Base-by-base conservation (phyloP, 306 rosid species). In the Dalbergia oliveri region DNA sequence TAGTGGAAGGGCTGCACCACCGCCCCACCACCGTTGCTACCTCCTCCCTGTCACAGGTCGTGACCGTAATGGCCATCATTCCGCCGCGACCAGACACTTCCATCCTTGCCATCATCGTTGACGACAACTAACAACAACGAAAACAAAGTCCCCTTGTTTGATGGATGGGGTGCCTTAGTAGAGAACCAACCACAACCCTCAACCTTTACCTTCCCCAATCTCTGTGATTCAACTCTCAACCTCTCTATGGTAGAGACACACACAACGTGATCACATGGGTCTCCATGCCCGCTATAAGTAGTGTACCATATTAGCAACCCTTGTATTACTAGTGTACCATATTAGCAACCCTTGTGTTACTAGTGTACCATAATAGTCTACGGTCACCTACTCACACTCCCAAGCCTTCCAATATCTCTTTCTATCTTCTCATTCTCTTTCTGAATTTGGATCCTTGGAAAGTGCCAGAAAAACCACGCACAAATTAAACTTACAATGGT, bases 251-350 rank as follows among this genome's bases (percentile, higher is more conserved):
- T 5, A 21, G 15, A 18, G 35, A 58, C 15, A 21, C 14, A 58
- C 6, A 23, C 39, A 60, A 23, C 65, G n/a, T 23, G 4, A 23
- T 60, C 91, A 85, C 87, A 82, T 85, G 91, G 82, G 53, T 79
- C 79, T 81, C 70, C 47, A 75, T 54, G 51, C 54, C 14, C 65
- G 59, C 10, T 15, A 14, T 54, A 43, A 69, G 6, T 35, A 35
- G 39, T 35, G 2, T 35, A 35, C 39, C 23, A 35, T 6, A 35
- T 13, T 23, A 50, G 16, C 56, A 49, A n/a, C 56, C 56, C 13
- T n/a, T 50, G 4, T 50, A 12, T 21, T n/a, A n/a, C n/a, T 35
- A 35, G 39, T 35, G 2, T 35, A 35, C 39, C 23, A 35, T 6
- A 35, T 13, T 23, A 50, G 16, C 56, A 49, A n/a, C 56, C 56